Evolutionary conservation across 371 early-diverging fungal genomes (phyloP), one percentile per base, ranked within the genome.

Genomic region (Capillidium rhysosporum): DNA sequence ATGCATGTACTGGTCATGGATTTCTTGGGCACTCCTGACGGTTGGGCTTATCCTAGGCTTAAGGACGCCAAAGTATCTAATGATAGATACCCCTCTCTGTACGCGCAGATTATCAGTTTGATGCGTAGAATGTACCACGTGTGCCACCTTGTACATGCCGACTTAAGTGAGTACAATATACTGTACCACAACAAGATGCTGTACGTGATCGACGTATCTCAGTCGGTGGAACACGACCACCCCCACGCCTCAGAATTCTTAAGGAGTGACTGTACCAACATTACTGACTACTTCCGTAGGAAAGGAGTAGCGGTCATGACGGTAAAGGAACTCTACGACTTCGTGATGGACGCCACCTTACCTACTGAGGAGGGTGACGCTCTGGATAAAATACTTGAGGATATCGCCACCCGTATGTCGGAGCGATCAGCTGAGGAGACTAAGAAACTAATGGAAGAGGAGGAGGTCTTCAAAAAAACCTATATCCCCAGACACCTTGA

Each of bases 141-240:
- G 10, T 96, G 98, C 65, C 76, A 79, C 24, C 70, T 99, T 12
- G 96, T 99, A 2, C 99, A 99, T 64, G 98, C 97, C 23, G 99
- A 99, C 82, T 72, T 99, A 54, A 85, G 86, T 66, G 99, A 98
- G 72, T 99, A 98, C 70, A 99, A 99, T 64, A 74, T 99, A 24
- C 70, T 99, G 66, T 90, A 89, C 68, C 84, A 95, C 61, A 76
- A 84, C 40, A 69, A 74, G 23, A 69, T 67, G 20, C 66, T 93
- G 28, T 90, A 87, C 55, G 85, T 98, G 40, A 99, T 99, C 61
- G 99, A 99, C 67, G 99, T 99, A 8, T 97, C 98, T 2, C 99
- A 98, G 65, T 92, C 96, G 1, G 98, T 98, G 9, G 99, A 98
- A 62, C 95, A 89, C 61, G 92, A 93, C 63, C 99, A 99, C 64